Conservation (phyloP, 345 rosid genomes). For the Clarkia xantiana region DNA sequence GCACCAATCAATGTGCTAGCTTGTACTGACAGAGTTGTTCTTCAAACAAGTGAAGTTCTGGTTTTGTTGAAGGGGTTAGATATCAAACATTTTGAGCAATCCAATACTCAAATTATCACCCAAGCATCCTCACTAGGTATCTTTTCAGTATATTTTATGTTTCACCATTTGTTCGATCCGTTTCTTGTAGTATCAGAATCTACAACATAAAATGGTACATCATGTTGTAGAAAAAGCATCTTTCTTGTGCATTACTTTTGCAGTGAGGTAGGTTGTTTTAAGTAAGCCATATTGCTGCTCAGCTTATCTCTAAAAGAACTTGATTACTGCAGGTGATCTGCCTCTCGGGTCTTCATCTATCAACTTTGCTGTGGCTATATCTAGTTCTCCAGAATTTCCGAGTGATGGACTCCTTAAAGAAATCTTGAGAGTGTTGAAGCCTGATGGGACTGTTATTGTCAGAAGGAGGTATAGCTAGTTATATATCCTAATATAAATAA, state of each 20-base stretch:
- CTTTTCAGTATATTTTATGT: neutral
- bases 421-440: slow-evolving; percentile 50
- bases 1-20: slow-evolving; percentile 17
- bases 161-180: too few relatives aligned
- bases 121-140: slow-evolving; percentile 54
- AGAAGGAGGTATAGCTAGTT: slow-evolving; percentile 7
- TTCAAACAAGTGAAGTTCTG: slow-evolving; percentile 22
- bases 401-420: slow-evolving; percentile 31
- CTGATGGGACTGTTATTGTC: slow-evolving; percentile 47
- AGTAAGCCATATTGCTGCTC: too few relatives aligned
- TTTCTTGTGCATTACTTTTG: too few relatives aligned
- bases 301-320: too few relatives aligned
- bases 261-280: too few relatives aligned
- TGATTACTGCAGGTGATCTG: slow-evolving; percentile 30
- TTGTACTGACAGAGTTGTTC: slow-evolving; percentile 22
- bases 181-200: neutral
- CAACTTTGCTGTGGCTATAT: slow-evolving; percentile 33
- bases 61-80: slow-evolving; percentile 22
- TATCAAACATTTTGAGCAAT: slow-evolving; percentile 16
- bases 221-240: too few relatives aligned
- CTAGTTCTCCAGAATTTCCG: slow-evolving; percentile 41
- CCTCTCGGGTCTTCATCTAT: slow-evolving; percentile 49
- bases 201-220: slow-evolving; percentile 6
- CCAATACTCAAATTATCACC: slow-evolving; percentile 36
- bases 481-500: too few relatives aligned